Base-by-base conservation (phyloP, 1,284 basidiomycete genomes). In the Puccinia hordei region DNA sequence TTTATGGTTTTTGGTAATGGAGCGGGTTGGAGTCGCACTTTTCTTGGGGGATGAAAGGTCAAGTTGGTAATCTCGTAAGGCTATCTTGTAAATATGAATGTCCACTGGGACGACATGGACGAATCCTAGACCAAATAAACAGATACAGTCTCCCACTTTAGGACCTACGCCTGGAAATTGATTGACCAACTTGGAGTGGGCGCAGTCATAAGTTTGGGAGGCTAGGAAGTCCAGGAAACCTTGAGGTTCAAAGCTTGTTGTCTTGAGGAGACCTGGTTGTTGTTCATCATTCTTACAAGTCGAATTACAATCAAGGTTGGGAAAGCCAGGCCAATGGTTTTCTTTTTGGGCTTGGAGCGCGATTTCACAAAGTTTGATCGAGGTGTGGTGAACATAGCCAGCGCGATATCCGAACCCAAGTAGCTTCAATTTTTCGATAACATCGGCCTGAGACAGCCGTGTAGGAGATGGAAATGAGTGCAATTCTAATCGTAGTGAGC, bases 341-440 rank as follows among this genome's bases (percentile, higher is more conserved):
- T 83, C 1, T 83, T 75, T 27, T 85, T 83, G 1, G 98, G 88
- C 88, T 92, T 91, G 73, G 89, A 9, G 35, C 12, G n/a, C n/a
- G 13, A 75, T 63, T 41, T 75, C 57, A n/a, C 55, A 61, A 0
- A 75, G 73, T 12, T 59, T 61, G 19, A 49, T 88, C 0, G 96
- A 92, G 0, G 95, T 94, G 65, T 89, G 89, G 72, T 93, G 91
- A 57, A 99, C 91, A 84, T 92, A 99, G 69, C 91, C 89, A 0
- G 97, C 95, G 51, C 97, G 91, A 85, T 99, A 99, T 0, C 97
- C 97, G 87, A 99, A 99, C 0, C 96, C 95, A 13, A 99, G 88
- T 0, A 95, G 91, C 22, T 99, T 88, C 17, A 87, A 88, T 2
- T 88, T 81, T n/a, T 90, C 88, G 5, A 92, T 83, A 12, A 85